phyloP scores from a whole-genome alignment of 2,329 filamentous ascomycete species.

The Trichoderma semiorbis region DNA sequence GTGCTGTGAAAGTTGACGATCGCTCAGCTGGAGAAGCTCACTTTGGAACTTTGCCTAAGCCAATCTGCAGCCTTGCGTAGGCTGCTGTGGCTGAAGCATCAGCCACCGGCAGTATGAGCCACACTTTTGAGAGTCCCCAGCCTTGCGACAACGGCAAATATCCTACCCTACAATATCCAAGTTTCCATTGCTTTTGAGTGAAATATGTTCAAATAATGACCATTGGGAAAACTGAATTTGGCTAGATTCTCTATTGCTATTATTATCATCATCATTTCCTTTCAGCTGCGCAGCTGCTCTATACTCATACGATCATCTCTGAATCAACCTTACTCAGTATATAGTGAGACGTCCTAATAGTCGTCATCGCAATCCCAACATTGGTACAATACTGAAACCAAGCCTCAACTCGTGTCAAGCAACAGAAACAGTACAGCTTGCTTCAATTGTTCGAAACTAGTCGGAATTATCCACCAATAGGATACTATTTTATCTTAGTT shows the following conservation, averaged over 20 bases:
- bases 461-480: neutral
- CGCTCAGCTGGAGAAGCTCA: neutral
- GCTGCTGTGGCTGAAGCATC: neutral
- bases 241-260: neutral
- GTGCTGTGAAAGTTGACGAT: neutral
- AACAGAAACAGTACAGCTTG: neutral
- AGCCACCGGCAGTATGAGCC: neutral
- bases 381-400: neutral
- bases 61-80: neutral
- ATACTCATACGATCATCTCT: neutral
- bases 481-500: neutral
- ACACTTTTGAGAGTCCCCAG: neutral
- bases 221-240: rapidly evolving
- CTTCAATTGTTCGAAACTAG: neutral
- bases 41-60: neutral
- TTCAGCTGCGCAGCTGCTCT: neutral
- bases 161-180: neutral
- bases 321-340: neutral
- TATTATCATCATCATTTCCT: neutral
- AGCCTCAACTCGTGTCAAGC: neutral
- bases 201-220: neutral
- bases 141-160: neutral
- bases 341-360: neutral
- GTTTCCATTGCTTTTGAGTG: neutral
- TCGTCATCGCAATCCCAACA: neutral